Percentiles rank a stretch among this genome's conserved stretches.
Conservation (phyloP, 1,139 yeast genomes). For the Arxiozyma heterogenica region DNA sequence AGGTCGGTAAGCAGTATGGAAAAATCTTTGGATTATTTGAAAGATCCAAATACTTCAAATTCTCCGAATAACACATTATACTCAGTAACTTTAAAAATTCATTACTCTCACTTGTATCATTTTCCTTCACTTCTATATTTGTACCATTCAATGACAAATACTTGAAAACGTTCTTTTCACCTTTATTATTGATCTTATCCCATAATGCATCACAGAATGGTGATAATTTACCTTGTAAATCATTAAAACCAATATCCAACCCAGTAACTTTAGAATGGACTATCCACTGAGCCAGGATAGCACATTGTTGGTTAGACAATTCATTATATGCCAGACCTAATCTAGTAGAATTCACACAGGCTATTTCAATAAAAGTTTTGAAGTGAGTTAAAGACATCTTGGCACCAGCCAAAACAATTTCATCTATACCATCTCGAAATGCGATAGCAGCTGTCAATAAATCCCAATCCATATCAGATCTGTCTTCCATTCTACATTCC, state of each 20-base stretch:
- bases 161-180: conserved; percentile 29
- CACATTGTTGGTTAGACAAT: conserved; percentile 42
- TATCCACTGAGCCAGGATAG: conserved; percentile 44
- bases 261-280: conserved; percentile 36
- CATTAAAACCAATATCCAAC: conserved; percentile 64
- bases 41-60: conserved; percentile 54
- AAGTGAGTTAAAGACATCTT: conserved; percentile 49
- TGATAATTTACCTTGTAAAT: conserved; percentile 45
- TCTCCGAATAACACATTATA: conserved; percentile 39
- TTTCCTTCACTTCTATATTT: conserved; percentile 34
- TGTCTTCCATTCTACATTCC: conserved; percentile 47
- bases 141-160: conserved; percentile 48
- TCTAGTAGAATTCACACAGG: conserved; percentile 42
- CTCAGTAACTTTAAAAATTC: conserved; percentile 27
- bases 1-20: conserved; percentile 33
- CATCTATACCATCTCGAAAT: conserved; percentile 65
- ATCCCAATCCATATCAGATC: conserved; percentile 72
- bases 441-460: conserved; percentile 59
- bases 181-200: conserved; percentile 20
- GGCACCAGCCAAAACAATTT: conserved; percentile 62
- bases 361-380: conserved; percentile 45
- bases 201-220: conserved; percentile 41
- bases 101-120: conserved; percentile 23
- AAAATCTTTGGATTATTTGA: conserved; percentile 58
- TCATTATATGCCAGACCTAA: conserved; percentile 66